These are phyloP conservation scores for Ophiosphaerella herpotricha DNA, from an alignment of 2,329 filamentous ascomycete genomes.

Conservation along the genomic window DNA sequence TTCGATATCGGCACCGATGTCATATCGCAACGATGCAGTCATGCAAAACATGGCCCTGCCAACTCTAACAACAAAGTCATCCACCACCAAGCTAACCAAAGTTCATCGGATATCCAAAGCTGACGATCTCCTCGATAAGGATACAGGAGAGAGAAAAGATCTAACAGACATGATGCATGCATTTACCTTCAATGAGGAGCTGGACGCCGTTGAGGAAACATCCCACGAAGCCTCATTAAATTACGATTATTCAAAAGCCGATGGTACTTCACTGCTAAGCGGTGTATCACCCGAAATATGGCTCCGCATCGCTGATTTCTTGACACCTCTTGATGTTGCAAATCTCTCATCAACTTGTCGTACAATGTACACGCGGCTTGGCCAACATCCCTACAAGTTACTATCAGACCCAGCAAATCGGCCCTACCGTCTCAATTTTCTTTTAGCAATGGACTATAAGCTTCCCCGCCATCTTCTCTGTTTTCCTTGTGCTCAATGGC, in stretches of 20 bases:
- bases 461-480: slow-evolving; percentile 64
- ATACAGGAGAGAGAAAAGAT: slow-evolving; percentile 38
- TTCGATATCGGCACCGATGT: slow-evolving; percentile 20
- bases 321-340: slow-evolving; percentile 35
- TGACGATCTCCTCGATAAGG: slow-evolving; percentile 35
- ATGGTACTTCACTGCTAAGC: slow-evolving; percentile 28
- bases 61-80: slow-evolving; percentile 9
- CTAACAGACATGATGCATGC: slow-evolving; percentile 42
- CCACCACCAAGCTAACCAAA: slow-evolving; percentile 27
- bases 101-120: slow-evolving; percentile 21
- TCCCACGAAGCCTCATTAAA: slow-evolving; percentile 11
- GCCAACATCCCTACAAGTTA: slow-evolving; percentile 26
- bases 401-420: slow-evolving; percentile 49
- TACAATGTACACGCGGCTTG: slow-evolving; percentile 31
- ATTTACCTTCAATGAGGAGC: slow-evolving; percentile 31
- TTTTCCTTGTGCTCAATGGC: slow-evolving; percentile 61
- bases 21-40: slow-evolving; percentile 12
- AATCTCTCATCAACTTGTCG: slow-evolving; percentile 35
- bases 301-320: slow-evolving; percentile 27
- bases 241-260: slow-evolving; percentile 29
- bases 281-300: slow-evolving; percentile 31
- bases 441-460: slow-evolving; percentile 55
- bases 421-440: slow-evolving; percentile 55
- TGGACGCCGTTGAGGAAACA: slow-evolving; percentile 28
- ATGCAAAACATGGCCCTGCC: not conserved